A percentile compares a stretch with the other conserved stretches of the same genome.
Conservation (phyloP, 306 rosid species). For the Gastrolobium bilobum region DNA sequence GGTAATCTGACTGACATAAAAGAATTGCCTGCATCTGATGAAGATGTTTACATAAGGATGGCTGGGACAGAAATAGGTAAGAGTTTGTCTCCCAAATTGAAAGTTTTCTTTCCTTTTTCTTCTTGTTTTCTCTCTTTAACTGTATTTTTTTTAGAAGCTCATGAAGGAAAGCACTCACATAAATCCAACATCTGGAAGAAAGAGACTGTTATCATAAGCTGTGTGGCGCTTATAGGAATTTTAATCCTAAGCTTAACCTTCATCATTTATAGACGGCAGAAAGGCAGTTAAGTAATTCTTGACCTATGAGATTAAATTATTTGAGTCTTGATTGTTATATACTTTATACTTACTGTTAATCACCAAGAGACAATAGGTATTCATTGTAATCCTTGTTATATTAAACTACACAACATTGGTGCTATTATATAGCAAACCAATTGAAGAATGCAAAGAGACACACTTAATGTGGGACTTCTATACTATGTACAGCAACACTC, state of each 20-base stretch:
- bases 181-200: conserved; percentile 11
- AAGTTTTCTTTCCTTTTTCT: background rate
- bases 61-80: conserved; percentile 41
- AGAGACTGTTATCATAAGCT: background rate
- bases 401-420: no score
- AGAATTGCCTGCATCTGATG: conserved; percentile 48
- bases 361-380: no score
- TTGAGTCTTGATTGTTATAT: background rate
- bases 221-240: conserved; percentile 28
- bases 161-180: conserved; percentile 11
- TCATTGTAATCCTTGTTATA: no score
- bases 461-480: no score
- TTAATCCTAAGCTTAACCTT: conserved; percentile 32
- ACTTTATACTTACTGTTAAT: background rate
- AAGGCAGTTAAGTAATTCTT: conserved; percentile 34
- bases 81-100: background rate
- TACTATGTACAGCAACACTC: no score
- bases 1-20: conserved; percentile 53
- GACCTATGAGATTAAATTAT: background rate
- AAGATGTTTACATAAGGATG: conserved; percentile 60
- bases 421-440: no score
- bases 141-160: background rate
- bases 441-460: no score
- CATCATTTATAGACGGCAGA: conserved; percentile 6
- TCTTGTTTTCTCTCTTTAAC: background rate